phyloP scores from a whole-genome alignment of 1,284 basidiomycete species.

The Vanrija sp. region DNA sequence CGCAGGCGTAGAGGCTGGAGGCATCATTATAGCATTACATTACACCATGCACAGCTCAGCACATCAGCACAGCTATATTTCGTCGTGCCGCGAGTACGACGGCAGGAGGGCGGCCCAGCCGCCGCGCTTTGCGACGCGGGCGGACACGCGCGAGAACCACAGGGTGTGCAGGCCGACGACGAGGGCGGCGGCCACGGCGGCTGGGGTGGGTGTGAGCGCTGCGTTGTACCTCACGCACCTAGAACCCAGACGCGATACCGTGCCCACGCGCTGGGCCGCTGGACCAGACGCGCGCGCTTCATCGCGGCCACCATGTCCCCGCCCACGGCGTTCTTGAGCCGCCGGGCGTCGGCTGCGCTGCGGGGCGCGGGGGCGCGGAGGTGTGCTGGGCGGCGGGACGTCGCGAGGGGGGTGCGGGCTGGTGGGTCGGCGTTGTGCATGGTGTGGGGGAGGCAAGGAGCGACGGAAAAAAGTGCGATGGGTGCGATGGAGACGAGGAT shows the following conservation, averaged over 20 bases:
- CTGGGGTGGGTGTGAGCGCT: constrained; percentile 10
- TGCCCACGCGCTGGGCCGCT: not conserved
- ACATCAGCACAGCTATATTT: not conserved
- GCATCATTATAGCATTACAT: not conserved
- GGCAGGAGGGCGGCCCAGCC: constrained; percentile 9
- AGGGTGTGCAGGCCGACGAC: constrained; percentile 19
- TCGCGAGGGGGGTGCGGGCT: not conserved
- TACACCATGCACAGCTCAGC: not conserved
- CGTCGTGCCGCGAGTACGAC: not conserved
- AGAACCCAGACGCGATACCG: constrained; percentile 2
- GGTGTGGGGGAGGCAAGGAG: too few relatives aligned
- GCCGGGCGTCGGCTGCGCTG: not conserved
- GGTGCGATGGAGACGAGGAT: too few relatives aligned
- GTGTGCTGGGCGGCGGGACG: not conserved
- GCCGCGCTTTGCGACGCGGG: constrained; percentile 1
- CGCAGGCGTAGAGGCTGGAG: too few relatives aligned
- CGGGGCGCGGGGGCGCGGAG: not conserved
- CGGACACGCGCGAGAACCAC: constrained; percentile 19
- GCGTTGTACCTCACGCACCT: constrained; percentile 6
- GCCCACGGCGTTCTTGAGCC: constrained; percentile 18
- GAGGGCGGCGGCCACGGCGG: constrained; percentile 16
- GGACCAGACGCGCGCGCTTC: constrained; percentile 21
- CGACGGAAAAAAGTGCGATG: too few relatives aligned
- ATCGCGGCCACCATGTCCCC: constrained; percentile 33
- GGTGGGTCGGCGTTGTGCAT: not conserved